Conservation (phyloP, 2,329 filamentous ascomycete genomes). For the Torrubiellomyces zombiae region DNA sequence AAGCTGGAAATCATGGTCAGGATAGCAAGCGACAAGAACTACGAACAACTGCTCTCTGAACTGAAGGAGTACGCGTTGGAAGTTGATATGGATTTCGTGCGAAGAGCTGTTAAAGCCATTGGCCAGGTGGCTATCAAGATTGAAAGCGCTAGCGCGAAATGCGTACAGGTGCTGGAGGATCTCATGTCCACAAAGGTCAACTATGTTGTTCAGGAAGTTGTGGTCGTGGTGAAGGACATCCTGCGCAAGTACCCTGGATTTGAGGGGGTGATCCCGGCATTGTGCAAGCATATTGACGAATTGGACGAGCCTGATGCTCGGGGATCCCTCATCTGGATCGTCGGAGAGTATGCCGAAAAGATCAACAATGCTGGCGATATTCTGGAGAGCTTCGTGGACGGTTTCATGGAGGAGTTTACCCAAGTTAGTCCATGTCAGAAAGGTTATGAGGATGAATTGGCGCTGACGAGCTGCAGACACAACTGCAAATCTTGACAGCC, state of each 20-base stretch:
- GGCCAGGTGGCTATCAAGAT: slow-evolving; percentile 98
- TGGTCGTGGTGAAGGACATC: slow-evolving; percentile 99
- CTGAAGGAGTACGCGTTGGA: slow-evolving; percentile 95
- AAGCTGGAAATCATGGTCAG: slow-evolving; percentile 99
- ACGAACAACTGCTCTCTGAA: slow-evolving; percentile 84
- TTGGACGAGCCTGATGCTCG: slow-evolving; percentile 85
- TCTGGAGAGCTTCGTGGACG: slow-evolving; percentile 75
- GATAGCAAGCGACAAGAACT: slow-evolving; percentile 94
- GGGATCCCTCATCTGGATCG: slow-evolving; percentile 92
- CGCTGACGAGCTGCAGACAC: slow-evolving; percentile 42
- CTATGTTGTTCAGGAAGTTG: slow-evolving; percentile 95
- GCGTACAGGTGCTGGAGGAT: slow-evolving; percentile 83
- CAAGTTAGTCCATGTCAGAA: no score
- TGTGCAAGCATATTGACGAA: slow-evolving; percentile 95
- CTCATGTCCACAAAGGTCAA: slow-evolving; percentile 96
- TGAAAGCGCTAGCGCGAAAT: slow-evolving; percentile 84
- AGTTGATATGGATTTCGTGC: slow-evolving; percentile 98
- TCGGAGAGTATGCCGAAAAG: slow-evolving; percentile 97
- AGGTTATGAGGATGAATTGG: no score
- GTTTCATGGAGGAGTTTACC: slow-evolving; percentile 90
- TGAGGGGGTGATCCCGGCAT: slow-evolving; percentile 89
- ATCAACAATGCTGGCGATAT: slow-evolving; percentile 98
- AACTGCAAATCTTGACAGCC: slow-evolving; percentile 90
- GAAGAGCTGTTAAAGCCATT: slow-evolving; percentile 86
- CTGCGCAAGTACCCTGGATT: slow-evolving; percentile 95